These are phyloP conservation scores for Microdochium bolleyi DNA, from an alignment of 2,329 filamentous ascomycete genomes.

Conservation along the genomic window DNA sequence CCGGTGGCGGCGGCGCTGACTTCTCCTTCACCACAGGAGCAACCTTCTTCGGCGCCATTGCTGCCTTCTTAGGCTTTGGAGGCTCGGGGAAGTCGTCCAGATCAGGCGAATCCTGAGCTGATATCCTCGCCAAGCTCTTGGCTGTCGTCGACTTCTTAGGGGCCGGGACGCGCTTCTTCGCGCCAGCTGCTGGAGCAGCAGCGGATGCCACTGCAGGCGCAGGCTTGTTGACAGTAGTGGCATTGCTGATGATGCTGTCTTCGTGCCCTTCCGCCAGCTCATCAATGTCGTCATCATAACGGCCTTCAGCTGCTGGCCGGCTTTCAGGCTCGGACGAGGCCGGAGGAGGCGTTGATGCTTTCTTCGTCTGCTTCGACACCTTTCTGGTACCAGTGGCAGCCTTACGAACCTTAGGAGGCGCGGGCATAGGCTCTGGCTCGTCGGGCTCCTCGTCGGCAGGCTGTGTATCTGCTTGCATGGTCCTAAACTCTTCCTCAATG, in stretches of 20 bases:
- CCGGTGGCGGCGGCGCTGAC: constrained; percentile 19
- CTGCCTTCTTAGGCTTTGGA: not conserved
- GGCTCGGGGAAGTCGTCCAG: not conserved
- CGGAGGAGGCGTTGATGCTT: constrained; percentile 16
- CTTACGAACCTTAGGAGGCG: constrained; percentile 49
- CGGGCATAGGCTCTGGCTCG: constrained; percentile 23
- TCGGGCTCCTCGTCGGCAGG: constrained; percentile 27
- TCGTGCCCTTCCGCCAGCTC: constrained; percentile 23
- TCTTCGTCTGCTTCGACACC: constrained; percentile 40
- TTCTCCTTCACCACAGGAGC: constrained; percentile 16
- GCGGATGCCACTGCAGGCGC: constrained; percentile 8
- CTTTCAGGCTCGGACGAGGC: constrained; percentile 7
- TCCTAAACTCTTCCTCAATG: constrained; percentile 42
- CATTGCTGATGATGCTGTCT: constrained; percentile 30
- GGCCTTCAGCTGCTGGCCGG: constrained; percentile 4
- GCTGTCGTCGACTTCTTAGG: constrained; percentile 16
- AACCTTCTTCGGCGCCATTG: constrained; percentile 11
- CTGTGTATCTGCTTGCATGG: constrained; percentile 33
- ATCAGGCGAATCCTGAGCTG: not conserved
- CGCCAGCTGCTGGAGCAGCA: constrained; percentile 3
- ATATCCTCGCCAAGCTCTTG: constrained; percentile 1
- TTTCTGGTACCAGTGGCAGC: constrained; percentile 32
- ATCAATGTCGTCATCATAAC: constrained; percentile 1
- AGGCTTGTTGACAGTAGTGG: constrained; percentile 31
- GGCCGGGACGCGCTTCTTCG: constrained; percentile 23